Conservation (phyloP, 164 flowering plant species). For the Dillenia suffruticosa region DNA sequence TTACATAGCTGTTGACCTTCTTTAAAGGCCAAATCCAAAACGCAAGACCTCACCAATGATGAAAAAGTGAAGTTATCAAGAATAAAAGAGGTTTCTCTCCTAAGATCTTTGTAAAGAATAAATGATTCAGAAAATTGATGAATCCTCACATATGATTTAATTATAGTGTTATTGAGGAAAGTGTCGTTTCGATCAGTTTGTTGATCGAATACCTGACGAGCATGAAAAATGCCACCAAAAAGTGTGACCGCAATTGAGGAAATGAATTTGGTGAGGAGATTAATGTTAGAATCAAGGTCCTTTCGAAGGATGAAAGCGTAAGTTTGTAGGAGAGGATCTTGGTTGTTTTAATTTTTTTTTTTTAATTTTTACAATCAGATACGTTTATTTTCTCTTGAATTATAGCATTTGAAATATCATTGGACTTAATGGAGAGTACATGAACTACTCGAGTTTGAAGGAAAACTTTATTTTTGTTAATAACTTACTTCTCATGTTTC, state of each 20-base stretch:
- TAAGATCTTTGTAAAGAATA: constrained; percentile 40
- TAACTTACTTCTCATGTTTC: too few species aligned
- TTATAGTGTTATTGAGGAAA: constrained; percentile 69
- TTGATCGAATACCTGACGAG: constrained; percentile 56
- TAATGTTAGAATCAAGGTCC: constrained; percentile 47
- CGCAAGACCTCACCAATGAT: constrained; percentile 54
- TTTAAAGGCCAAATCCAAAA: constrained; percentile 16
- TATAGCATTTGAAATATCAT: too few species aligned
- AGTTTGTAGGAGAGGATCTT: constrained; percentile 45
- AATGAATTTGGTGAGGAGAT: constrained; percentile 62
- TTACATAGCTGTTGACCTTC: constrained; percentile 56
- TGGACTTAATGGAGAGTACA: too few species aligned
- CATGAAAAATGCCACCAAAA: constrained; percentile 33
- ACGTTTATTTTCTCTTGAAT: too few species aligned
- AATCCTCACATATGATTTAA: constrained; percentile 41
- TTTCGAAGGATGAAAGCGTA: constrained; percentile 68
- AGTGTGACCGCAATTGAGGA: constrained; percentile 22
- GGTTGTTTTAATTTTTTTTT: too few species aligned
- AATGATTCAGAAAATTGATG: constrained; percentile 41
- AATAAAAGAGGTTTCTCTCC: constrained; percentile 26
- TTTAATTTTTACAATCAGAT: too few species aligned
- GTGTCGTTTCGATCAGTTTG: constrained; percentile 38
- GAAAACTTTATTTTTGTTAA: too few species aligned
- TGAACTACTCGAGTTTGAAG: too few species aligned
- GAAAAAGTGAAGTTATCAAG: constrained; percentile 60